Percentiles rank a stretch among this genome's conserved stretches.
Evolutionary conservation across 2,329 filamentous ascomycete genomes (phyloP).

Genomic region (Penicillium sp.): DNA sequence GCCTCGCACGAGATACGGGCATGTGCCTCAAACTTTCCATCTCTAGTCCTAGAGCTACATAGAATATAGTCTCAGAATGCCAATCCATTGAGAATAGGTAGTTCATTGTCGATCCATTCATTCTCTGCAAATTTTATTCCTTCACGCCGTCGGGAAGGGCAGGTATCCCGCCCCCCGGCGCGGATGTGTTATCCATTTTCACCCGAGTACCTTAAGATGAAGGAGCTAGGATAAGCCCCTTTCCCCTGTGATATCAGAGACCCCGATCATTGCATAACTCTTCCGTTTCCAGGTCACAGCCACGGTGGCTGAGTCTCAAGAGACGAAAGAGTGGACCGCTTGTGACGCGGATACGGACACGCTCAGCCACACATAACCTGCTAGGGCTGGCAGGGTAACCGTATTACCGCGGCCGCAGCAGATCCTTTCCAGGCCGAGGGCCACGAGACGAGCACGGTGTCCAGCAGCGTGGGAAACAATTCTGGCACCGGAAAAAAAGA

Average conservation of each 20-base stretch:
- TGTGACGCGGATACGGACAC: conserved; percentile 17
- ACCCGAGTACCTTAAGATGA: not conserved
- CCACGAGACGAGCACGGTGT: not conserved
- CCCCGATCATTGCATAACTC: conserved; percentile 4
- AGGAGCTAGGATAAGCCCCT: not conserved
- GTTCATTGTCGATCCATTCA: not conserved
- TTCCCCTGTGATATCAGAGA: conserved; percentile 18
- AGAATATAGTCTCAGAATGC: not conserved
- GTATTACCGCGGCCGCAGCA: conserved; percentile 9
- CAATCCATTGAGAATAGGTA: not conserved
- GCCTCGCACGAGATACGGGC: not conserved
- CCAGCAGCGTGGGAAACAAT: not conserved
- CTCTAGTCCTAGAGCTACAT: not conserved
- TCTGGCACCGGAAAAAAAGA: not conserved
- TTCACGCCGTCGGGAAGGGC: not conserved
- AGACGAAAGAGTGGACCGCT: conserved; percentile 9
- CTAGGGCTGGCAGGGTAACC: conserved; percentile 18
- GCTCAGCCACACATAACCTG: conserved; percentile 21
- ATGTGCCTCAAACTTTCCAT: not conserved
- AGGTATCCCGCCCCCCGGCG: not conserved
- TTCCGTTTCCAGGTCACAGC: conserved; percentile 8
- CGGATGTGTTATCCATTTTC: not conserved
- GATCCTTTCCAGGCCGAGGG: not conserved
- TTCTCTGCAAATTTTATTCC: not conserved
- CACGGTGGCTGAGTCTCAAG: conserved; percentile 19